Percentiles rank a stretch among this genome's conserved stretches.
These are phyloP conservation scores for Peniophora sp. DNA, from an alignment of 1,284 basidiomycete genomes.

Conservation along the genomic window DNA sequence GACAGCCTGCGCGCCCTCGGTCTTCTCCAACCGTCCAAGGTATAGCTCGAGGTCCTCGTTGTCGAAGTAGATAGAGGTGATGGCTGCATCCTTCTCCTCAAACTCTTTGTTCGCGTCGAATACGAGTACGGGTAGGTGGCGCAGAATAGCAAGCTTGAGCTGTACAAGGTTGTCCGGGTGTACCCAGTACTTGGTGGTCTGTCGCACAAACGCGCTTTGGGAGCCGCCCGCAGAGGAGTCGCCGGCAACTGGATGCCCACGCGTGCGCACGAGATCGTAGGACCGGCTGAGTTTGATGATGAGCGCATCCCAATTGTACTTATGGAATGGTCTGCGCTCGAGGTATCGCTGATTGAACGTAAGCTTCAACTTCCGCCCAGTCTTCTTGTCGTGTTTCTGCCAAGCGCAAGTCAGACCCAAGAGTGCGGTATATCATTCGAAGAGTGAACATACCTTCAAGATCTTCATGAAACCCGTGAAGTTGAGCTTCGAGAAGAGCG, in stretches of 20 bases:
- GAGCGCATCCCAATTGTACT: constrained; percentile 85
- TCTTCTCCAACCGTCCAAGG: constrained; percentile 95
- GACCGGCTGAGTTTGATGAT: constrained; percentile 96
- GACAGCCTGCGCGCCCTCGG: constrained; percentile 95
- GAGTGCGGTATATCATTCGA: not conserved
- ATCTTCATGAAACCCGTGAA: constrained; percentile 99
- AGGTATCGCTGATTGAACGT: constrained; percentile 86
- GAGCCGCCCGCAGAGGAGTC: constrained; percentile 91
- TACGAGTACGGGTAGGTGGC: constrained; percentile 89
- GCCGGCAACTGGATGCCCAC: constrained; percentile 90
- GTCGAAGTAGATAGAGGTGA: constrained; percentile 88
- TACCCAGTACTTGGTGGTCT: constrained; percentile 99
- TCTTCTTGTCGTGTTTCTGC: constrained; percentile 89
- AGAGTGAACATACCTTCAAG: constrained; percentile 57
- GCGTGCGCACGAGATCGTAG: constrained; percentile 92
- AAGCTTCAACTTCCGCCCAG: constrained; percentile 52
- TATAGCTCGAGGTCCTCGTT: constrained; percentile 98
- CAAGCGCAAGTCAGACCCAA: not conserved
- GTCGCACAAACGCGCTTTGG: constrained; percentile 94
- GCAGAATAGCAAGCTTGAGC: constrained; percentile 92
- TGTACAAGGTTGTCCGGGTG: constrained; percentile 94
- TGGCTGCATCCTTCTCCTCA: constrained; percentile 80
- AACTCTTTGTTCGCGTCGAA: constrained; percentile 97
- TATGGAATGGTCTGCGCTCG: constrained; percentile 95
- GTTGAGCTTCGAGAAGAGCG: constrained; percentile 92